phyloP scores from a whole-genome alignment of 768 basidiomycete species.

The Holtermannia corniformis region DNA sequence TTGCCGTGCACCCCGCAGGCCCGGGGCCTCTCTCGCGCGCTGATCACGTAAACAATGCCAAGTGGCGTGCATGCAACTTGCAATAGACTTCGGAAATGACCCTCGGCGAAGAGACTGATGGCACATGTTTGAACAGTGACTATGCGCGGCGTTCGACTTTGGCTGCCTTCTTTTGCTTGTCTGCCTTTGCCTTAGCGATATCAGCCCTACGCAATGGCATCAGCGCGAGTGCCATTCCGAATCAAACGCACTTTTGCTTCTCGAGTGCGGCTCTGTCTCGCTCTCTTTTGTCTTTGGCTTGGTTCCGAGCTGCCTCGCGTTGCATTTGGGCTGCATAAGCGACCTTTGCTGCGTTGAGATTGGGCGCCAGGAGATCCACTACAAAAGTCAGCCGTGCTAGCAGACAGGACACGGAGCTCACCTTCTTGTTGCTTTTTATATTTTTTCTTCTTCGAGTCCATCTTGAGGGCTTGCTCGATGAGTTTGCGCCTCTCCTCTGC shows the following conservation, averaged over 20 bases:
- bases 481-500: constrained; percentile 29
- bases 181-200: constrained; percentile 37
- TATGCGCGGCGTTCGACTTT: constrained; percentile 36
- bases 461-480: constrained; percentile 31
- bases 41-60: too few relatives aligned
- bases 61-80: too few relatives aligned
- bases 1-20: too few relatives aligned
- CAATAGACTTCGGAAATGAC: too few relatives aligned
- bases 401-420: constrained; percentile 11
- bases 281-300: constrained; percentile 23
- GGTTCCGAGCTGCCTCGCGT: constrained; percentile 28
- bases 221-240: neutral
- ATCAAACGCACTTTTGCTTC: constrained; percentile 32
- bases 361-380: constrained; percentile 40
- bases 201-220: constrained; percentile 22
- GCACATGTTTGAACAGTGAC: too few relatives aligned
- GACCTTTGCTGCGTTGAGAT: constrained; percentile 38
- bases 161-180: constrained; percentile 40
- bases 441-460: constrained; percentile 38
- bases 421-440: constrained; percentile 35
- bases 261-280: constrained; percentile 37
- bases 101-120: too few relatives aligned
- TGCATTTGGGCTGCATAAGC: constrained; percentile 30
- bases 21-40: too few relatives aligned
- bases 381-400: neutral